phyloP scores from a whole-genome alignment of 257 asterid genomes.

The Penstemon davidsonii region DNA sequence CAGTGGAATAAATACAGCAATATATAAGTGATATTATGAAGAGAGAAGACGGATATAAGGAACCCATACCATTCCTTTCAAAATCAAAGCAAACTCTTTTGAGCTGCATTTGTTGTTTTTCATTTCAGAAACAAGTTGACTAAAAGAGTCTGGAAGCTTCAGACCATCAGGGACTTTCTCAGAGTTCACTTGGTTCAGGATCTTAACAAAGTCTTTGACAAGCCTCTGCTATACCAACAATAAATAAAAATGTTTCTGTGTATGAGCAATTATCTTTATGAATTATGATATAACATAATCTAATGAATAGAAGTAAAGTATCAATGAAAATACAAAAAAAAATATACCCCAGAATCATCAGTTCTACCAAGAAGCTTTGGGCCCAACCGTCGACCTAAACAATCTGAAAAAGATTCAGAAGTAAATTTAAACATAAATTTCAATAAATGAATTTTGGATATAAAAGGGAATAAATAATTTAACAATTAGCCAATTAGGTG shows the following conservation, averaged over 20 bases:
- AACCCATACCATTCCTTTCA: slow-evolving; percentile 87
- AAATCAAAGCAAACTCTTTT: slow-evolving; percentile 75
- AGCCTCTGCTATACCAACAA: slow-evolving; percentile 58
- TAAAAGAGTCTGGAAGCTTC: slow-evolving; percentile 85
- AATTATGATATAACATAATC: neutral
- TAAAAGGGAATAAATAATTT: slow-evolving; percentile 11
- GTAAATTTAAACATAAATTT: neutral
- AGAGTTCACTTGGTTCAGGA: slow-evolving; percentile 79
- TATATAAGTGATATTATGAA: slow-evolving; percentile 5
- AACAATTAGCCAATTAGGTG: slow-evolving; percentile 3
- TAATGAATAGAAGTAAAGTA: slow-evolving; percentile 14
- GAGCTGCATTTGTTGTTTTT: slow-evolving; percentile 66
- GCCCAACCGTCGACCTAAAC: slow-evolving; percentile 92
- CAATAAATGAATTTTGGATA: neutral
- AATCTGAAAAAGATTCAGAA: slow-evolving; percentile 57
- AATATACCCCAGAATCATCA: slow-evolving; percentile 84
- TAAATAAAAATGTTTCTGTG: slow-evolving; percentile 26
- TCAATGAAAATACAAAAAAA: slow-evolving; percentile 1
- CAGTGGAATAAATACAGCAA: slow-evolving; percentile 16
- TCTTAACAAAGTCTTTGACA: slow-evolving; percentile 74
- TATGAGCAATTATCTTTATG: slow-evolving; percentile 17
- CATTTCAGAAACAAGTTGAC: slow-evolving; percentile 84
- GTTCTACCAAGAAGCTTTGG: slow-evolving; percentile 84
- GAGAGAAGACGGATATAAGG: slow-evolving; percentile 18
- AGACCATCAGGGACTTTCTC: slow-evolving; percentile 74